Base-by-base conservation (phyloP, 345 rosid species). In the Eutrema yunnanense region DNA sequence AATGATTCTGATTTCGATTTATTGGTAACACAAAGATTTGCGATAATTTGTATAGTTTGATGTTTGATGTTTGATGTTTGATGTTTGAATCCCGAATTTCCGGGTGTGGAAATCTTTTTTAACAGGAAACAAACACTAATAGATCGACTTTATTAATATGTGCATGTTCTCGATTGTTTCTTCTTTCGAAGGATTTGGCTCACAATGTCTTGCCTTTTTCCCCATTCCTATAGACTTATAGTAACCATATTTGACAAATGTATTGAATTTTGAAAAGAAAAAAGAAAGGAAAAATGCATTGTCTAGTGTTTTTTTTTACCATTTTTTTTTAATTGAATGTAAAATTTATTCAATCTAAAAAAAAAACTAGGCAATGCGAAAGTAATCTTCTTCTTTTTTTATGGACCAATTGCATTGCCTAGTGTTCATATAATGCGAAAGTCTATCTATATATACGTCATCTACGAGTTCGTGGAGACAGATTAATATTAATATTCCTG, bases 391-490 rank as follows among this genome's bases (percentile, higher is more conserved):
- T n/a, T n/a, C n/a, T n/a, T n/a, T n/a, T n/a, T n/a, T n/a, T n/a
- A n/a, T n/a, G n/a, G n/a, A 19, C 22, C 22, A 19, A 19, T 19
- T 19, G 22, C 22, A 0, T 19, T 19, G 22, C 22, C 22, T 19
- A 19, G n/a, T n/a, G n/a, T n/a, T n/a, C n/a, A n/a, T n/a, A n/a
- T n/a, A n/a, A n/a, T n/a, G n/a, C n/a, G n/a, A n/a, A n/a, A n/a
- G n/a, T n/a, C n/a, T n/a, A n/a, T n/a, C n/a, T n/a, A n/a, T n/a
- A 19, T 22, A 22, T 14, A 53, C 65, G 51, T 44, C 64, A 61
- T 68, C 52, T 68, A 27, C 36, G 37, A 75, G 74, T 46, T 75
- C 74, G 79, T 75, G 79, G 79, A 69, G 70, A 68, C 74, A 75
- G 16, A 63, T 36, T 43, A 68, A 54, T 40, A 64, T 53, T 68